phyloP scores from a whole-genome alignment of 345 rosid genomes.

The Syzygium oleosum region DNA sequence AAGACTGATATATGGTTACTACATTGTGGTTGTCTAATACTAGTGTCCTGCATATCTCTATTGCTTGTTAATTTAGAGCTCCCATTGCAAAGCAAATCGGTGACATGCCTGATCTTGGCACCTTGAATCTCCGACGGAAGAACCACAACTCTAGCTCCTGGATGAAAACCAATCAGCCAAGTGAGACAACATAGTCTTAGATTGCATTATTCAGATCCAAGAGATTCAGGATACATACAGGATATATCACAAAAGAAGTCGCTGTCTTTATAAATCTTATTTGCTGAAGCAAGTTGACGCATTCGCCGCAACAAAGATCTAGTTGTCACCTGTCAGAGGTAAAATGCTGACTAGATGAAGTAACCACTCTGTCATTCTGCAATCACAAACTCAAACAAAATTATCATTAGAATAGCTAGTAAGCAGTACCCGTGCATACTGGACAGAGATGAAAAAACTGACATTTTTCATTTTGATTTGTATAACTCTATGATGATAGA shows the following conservation, averaged over 20 bases:
- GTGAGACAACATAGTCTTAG: neutral
- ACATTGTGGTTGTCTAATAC: neutral
- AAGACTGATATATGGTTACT: neutral
- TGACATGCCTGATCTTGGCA: neutral
- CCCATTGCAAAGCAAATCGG: neutral
- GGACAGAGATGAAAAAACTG: neutral
- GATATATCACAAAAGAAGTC: neutral
- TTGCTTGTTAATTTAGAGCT: neutral
- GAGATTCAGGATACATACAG: neutral
- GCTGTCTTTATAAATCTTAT: neutral
- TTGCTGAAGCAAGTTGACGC: neutral
- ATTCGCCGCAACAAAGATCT: neutral
- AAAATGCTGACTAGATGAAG: neutral
- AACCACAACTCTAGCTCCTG: neutral
- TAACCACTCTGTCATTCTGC: neutral
- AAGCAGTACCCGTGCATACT: neutral
- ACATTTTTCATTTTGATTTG: neutral
- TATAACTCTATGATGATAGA: neutral
- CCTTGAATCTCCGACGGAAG: neutral
- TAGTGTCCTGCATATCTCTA: neutral
- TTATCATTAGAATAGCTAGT: neutral
- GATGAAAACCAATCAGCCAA: fast-evolving
- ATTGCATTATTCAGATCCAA: neutral
- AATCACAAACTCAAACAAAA: neutral
- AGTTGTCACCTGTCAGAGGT: neutral